A percentile compares a stretch with the other conserved stretches of the same genome.
These are phyloP conservation scores for Plasmopara viticola DNA, from an alignment of 352 stramenopile genomes.

Conservation along the genomic window DNA sequence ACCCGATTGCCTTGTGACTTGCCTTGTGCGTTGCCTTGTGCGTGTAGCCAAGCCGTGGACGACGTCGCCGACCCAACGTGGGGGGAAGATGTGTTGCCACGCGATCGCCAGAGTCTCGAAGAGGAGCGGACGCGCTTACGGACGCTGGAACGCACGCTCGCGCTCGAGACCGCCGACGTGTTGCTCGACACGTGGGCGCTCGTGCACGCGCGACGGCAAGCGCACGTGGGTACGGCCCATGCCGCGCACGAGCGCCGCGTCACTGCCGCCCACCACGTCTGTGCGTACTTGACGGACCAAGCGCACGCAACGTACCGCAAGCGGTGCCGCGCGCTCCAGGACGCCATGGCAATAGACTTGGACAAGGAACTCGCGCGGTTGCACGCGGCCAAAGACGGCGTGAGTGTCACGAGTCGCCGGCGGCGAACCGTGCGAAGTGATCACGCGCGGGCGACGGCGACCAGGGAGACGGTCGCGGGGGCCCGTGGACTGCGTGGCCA, in stretches of 20 bases:
- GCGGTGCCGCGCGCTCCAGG: conserved; percentile 45
- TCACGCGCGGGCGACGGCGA: background rate
- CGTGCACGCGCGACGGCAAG: conserved; percentile 17
- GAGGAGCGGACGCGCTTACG: conserved; percentile 19
- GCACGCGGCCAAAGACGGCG: conserved; percentile 48
- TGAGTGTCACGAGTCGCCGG: conserved; percentile 59
- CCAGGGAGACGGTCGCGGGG: no score
- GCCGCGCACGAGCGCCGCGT: conserved; percentile 26
- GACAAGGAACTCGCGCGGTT: conserved; percentile 48
- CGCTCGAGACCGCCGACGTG: conserved; percentile 28
- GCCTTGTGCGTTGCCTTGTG: background rate
- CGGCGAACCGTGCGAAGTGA: conserved; percentile 28
- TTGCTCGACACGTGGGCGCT: conserved; percentile 32
- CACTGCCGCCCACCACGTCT: conserved; percentile 24
- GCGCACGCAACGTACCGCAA: conserved; percentile 30
- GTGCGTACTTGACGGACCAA: conserved; percentile 36
- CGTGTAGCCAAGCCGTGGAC: conserved; percentile 4
- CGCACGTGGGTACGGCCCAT: conserved; percentile 23
- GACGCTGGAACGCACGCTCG: conserved; percentile 24
- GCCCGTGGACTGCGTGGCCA: no score
- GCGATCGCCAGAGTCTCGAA: conserved; percentile 25
- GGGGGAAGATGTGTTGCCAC: conserved; percentile 12
- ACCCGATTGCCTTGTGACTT: background rate
- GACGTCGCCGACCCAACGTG: conserved; percentile 3
- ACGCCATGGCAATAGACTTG: conserved; percentile 44